Percentiles rank a stretch among this genome's conserved stretches.
Conservation (phyloP, 345 rosid species). For the Populus pruinosa region DNA sequence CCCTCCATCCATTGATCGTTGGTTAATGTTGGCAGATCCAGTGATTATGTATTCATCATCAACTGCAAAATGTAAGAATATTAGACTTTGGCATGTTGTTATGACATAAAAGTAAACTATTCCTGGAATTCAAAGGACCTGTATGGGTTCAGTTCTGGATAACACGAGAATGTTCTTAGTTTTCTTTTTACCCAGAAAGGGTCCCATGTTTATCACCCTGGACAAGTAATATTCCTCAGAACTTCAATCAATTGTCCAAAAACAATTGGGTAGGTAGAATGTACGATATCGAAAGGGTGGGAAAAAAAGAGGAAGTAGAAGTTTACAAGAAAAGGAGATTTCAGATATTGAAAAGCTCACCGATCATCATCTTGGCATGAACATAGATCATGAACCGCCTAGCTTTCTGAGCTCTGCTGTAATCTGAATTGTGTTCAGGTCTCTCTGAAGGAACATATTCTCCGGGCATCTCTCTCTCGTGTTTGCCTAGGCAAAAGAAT, state of each 20-base stretch:
- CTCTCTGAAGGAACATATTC: conserved; percentile 35
- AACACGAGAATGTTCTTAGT: not conserved
- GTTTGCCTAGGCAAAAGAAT: conserved; percentile 53
- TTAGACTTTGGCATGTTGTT: not conserved
- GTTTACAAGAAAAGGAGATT: not conserved
- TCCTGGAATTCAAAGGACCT: not conserved
- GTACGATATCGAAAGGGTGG: not conserved
- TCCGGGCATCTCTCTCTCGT: conserved; percentile 26
- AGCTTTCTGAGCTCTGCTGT: conserved; percentile 42
- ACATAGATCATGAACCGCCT: conserved; percentile 59
- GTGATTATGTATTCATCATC: conserved; percentile 46
- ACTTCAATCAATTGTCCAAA: not conserved
- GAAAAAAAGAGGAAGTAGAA: not conserved
- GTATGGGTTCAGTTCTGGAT: not conserved
- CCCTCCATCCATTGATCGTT: conserved; percentile 53
- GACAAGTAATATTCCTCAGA: not conserved
- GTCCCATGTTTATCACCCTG: not conserved
- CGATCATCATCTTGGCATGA: conserved; percentile 59
- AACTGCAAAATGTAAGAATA: conserved; percentile 20
- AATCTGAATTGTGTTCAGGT: conserved; percentile 38
- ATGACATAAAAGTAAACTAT: not conserved
- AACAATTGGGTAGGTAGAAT: not conserved
- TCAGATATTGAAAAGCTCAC: conserved; percentile 17
- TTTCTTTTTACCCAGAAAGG: not conserved
- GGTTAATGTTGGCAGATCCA: conserved; percentile 56